Conservation (phyloP, 169 alveolate genomes). For the Perkinsus marinus region DNA sequence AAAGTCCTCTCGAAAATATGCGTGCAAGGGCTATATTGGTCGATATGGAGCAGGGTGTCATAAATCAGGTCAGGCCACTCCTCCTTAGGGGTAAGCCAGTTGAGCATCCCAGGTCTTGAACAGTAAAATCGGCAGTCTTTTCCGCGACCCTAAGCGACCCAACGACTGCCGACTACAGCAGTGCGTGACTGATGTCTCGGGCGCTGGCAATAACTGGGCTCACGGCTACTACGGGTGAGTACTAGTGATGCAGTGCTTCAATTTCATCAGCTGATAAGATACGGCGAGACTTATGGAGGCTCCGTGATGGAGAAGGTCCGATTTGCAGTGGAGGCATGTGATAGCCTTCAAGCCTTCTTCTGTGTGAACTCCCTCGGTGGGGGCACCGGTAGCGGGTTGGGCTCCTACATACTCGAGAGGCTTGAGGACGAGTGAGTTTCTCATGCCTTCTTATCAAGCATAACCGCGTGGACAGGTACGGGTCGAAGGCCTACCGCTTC, state of each 20-base stretch:
- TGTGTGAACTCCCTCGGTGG: slow-evolving; percentile 92
- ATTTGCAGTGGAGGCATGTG: slow-evolving; percentile 74
- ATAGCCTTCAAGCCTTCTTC: slow-evolving; percentile 84
- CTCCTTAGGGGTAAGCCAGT: not conserved
- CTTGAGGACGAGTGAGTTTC: slow-evolving; percentile 51
- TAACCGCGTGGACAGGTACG: not conserved
- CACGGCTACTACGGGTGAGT: slow-evolving; percentile 38
- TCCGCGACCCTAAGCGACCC: not conserved
- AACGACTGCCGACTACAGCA: not conserved
- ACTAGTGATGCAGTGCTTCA: not conserved
- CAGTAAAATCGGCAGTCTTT: not conserved
- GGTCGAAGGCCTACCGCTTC: not conserved
- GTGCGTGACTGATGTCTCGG: slow-evolving; percentile 81
- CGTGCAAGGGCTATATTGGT: slow-evolving; percentile 78
- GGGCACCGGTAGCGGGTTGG: slow-evolving; percentile 98
- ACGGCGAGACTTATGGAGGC: slow-evolving; percentile 73
- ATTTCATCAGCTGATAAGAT: slow-evolving; percentile 19
- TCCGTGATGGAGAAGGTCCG: slow-evolving; percentile 68
- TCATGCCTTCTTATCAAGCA: slow-evolving; percentile 72
- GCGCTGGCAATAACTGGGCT: slow-evolving; percentile 96
- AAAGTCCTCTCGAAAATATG: slow-evolving; percentile 39
- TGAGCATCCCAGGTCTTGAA: not conserved
- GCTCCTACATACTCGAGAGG: slow-evolving; percentile 77
- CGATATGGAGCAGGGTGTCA: slow-evolving; percentile 94
- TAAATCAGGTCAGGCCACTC: slow-evolving; percentile 50